These are phyloP conservation scores for Fraxinus excelsior DNA, from an alignment of 257 asterid genomes.

Conservation along the genomic window DNA sequence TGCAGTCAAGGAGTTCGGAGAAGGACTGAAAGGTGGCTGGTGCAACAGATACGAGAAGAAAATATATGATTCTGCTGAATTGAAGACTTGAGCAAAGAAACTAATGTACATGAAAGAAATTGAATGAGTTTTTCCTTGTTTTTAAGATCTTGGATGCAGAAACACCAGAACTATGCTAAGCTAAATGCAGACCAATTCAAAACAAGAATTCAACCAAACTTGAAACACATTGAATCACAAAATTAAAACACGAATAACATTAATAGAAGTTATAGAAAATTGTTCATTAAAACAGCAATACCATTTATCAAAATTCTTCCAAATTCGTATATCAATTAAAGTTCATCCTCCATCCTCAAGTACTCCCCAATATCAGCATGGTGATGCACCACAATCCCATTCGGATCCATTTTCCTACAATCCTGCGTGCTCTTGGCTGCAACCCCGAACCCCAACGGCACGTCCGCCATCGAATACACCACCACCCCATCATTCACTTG, in stretches of 20 bases:
- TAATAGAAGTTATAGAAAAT: no score
- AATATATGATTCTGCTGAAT: no score
- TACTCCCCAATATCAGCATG: slow-evolving; percentile 91
- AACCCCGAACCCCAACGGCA: slow-evolving; percentile 84
- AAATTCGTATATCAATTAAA: slow-evolving; percentile 29
- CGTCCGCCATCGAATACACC: slow-evolving; percentile 81
- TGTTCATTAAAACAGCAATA: neutral
- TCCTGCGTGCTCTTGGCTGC: slow-evolving; percentile 87
- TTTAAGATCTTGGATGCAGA: no score
- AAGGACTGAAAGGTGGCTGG: no score
- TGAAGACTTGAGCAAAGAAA: no score
- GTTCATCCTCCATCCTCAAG: slow-evolving; percentile 90
- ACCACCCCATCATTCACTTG: slow-evolving; percentile 82
- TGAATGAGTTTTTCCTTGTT: no score
- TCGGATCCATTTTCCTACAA: slow-evolving; percentile 85
- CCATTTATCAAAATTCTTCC: neutral
- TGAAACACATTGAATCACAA: neutral
- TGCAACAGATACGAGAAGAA: no score
- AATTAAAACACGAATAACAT: neutral
- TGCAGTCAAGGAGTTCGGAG: no score
- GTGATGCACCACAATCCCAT: slow-evolving; percentile 78
- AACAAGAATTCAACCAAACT: neutral
- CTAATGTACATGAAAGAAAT: no score
- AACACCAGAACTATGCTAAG: no score
- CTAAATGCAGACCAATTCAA: no score